Percentiles rank a stretch among this genome's conserved stretches.
Evolutionary conservation across 2,329 filamentous ascomycete species (phyloP).

Genomic region (Ambrosiella cleistominuta): DNA sequence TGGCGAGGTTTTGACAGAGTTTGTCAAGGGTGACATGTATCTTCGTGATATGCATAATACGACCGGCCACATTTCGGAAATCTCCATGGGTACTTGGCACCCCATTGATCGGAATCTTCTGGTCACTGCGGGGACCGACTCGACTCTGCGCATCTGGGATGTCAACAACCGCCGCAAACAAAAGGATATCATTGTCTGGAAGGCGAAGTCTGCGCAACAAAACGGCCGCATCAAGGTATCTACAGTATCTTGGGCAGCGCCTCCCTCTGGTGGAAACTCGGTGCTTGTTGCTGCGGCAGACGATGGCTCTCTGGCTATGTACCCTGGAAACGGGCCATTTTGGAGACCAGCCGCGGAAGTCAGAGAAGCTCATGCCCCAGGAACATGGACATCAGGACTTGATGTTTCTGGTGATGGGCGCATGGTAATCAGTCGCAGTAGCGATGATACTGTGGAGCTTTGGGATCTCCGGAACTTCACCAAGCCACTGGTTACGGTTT

Average conservation of each 20-base stretch:
- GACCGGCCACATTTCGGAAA: slow-evolving; percentile 86
- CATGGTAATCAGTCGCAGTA: slow-evolving; percentile 77
- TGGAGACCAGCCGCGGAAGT: slow-evolving; percentile 69
- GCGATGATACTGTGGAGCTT: slow-evolving; percentile 81
- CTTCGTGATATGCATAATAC: slow-evolving; percentile 93
- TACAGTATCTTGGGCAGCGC: slow-evolving; percentile 63
- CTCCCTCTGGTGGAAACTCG: slow-evolving; percentile 58
- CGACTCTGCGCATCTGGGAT: slow-evolving; percentile 92
- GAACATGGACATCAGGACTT: slow-evolving; percentile 82
- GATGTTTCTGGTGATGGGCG: slow-evolving; percentile 83
- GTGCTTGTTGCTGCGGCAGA: slow-evolving; percentile 67
- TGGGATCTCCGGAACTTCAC: slow-evolving; percentile 98
- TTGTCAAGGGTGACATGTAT: slow-evolving; percentile 97
- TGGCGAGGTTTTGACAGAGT: slow-evolving; percentile 70
- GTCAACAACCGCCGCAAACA: slow-evolving; percentile 79
- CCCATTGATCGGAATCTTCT: slow-evolving; percentile 70
- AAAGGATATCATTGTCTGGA: slow-evolving; percentile 89
- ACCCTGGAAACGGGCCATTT: slow-evolving; percentile 75
- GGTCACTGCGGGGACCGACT: slow-evolving; percentile 84
- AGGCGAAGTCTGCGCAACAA: slow-evolving; percentile 72
- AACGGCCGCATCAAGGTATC: slow-evolving; percentile 91
- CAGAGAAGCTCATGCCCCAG: slow-evolving; percentile 59
- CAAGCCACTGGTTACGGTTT: slow-evolving; percentile 60
- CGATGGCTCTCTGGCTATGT: slow-evolving; percentile 84
- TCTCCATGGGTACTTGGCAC: slow-evolving; percentile 81